phyloP scores from a whole-genome alignment of 192 early-diverging fungal genomes.

The Umbelopsis sp. region DNA sequence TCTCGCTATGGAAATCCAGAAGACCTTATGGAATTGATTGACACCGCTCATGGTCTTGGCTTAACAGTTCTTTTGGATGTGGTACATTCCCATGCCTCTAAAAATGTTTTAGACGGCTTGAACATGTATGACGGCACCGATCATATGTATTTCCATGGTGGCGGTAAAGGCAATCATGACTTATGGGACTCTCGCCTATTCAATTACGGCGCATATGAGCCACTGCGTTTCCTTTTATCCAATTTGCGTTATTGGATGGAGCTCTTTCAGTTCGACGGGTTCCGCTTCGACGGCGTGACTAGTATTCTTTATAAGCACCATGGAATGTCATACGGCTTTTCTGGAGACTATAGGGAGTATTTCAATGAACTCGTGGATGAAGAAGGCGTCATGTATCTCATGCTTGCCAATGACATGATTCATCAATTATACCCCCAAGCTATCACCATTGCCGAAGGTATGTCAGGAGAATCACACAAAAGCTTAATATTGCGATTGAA shows the following conservation, averaged over 20 bases:
- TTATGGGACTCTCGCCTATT: slow-evolving; percentile 95
- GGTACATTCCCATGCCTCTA: slow-evolving; percentile 96
- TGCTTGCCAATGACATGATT: slow-evolving; percentile 88
- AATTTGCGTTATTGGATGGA: slow-evolving; percentile 95
- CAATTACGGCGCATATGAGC: slow-evolving; percentile 93
- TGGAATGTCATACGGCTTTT: slow-evolving; percentile 92
- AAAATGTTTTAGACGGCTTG: slow-evolving; percentile 93
- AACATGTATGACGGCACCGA: slow-evolving; percentile 97
- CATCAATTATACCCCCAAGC: slow-evolving; percentile 78
- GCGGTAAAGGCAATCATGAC: slow-evolving; percentile 81
- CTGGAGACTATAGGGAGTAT: slow-evolving; percentile 93
- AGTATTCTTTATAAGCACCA: slow-evolving; percentile 97
- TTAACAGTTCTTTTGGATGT: slow-evolving; percentile 90
- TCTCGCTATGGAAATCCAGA: slow-evolving; percentile 94
- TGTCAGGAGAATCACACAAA: background rate
- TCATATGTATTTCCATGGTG: slow-evolving; percentile 95
- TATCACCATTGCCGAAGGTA: slow-evolving; percentile 93
- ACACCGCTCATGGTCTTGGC: slow-evolving; percentile 88
- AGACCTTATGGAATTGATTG: slow-evolving; percentile 88
- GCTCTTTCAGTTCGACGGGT: slow-evolving; percentile 91
- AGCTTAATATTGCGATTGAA: no score
- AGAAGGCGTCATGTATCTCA: slow-evolving; percentile 87
- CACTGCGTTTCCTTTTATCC: slow-evolving; percentile 90
- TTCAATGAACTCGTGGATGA: slow-evolving; percentile 85
- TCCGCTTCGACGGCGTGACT: slow-evolving; percentile 98